Evolutionary conservation across 2,329 filamentous ascomycete species (phyloP).

Genomic region (Ceratocystis papillata): DNA sequence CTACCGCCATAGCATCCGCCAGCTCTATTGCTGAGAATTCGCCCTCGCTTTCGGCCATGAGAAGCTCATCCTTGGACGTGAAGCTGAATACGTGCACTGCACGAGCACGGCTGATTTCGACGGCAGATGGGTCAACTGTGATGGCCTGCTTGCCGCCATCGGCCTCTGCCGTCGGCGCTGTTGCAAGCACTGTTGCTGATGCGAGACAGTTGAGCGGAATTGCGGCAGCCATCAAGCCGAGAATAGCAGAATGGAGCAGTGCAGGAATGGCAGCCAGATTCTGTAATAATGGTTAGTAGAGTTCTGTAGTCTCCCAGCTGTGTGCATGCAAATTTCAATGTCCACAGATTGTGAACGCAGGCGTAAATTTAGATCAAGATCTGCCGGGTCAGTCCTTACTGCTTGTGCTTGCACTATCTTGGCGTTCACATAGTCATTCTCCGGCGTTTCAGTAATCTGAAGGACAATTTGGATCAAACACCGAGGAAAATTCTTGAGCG

Average conservation of each 20-base stretch:
- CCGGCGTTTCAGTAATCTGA: slow-evolving; percentile 61
- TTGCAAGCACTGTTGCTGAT: slow-evolving; percentile 53
- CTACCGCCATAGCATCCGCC: slow-evolving; percentile 57
- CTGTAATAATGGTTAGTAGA: slow-evolving; percentile 34
- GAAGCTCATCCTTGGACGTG: slow-evolving; percentile 58
- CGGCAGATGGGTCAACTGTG: slow-evolving; percentile 50
- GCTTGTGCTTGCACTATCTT: slow-evolving; percentile 50
- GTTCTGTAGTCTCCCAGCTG: slow-evolving; percentile 1
- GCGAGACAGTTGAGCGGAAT: slow-evolving; percentile 68
- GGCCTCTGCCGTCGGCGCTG: slow-evolving; percentile 36
- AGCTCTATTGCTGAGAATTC: slow-evolving; percentile 64
- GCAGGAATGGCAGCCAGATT: slow-evolving; percentile 71
- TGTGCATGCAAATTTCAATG: not conserved
- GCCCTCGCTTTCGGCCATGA: slow-evolving; percentile 75
- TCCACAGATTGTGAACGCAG: not conserved
- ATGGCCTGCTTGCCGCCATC: slow-evolving; percentile 32
- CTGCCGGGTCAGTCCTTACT: slow-evolving; percentile 36
- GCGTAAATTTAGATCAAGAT: not conserved
- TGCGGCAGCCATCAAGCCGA: slow-evolving; percentile 70
- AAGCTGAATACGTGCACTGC: slow-evolving; percentile 80
- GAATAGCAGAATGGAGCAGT: slow-evolving; percentile 65
- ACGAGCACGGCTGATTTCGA: slow-evolving; percentile 49
- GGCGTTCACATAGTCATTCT: slow-evolving; percentile 52
- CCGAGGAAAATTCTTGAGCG: slow-evolving; percentile 64
- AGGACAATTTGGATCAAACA: slow-evolving; percentile 70